Base-by-base conservation (phyloP, 257 asterid genomes). In the Agastache rugosa region DNA sequence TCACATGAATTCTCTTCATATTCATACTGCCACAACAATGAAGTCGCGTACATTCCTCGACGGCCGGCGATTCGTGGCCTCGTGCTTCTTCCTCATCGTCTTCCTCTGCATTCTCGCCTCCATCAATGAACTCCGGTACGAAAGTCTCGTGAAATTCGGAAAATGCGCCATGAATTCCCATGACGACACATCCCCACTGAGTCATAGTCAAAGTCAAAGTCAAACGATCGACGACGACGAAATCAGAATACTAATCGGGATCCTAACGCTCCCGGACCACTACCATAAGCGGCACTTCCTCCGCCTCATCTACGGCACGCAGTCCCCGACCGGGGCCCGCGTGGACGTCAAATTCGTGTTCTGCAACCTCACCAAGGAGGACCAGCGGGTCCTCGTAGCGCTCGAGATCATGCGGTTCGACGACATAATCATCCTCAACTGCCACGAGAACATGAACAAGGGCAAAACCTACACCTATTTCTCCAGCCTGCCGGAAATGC, bases 341-440 rank as follows among this genome's bases (percentile, higher is more conserved):
- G 71, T 93, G 14, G 97, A 93, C 53, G 83, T 93, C 22, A 93
- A 88, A 51, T 93, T 93, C 77, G 90, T 93, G 2, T 91, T 93
- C 6, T 91, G 98, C 89, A 93, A 93, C 73, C 94, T 93, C 80
- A 91, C 96, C 10, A 91, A 93, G 62, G 98, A 91, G 63, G 98
- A 93, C 39, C 98, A 93, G 25, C 88, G 73, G 54, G 86, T 93
- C 0, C 39, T 93, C 0, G 91, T 93, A 1, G 97, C 97, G 10
- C 89, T 91, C 0, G 98, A 93, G 71, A 91, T 93, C 74, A 91
- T 91, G 98, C 87, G 90, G 0, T 88, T 77, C 79, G 79, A 90
- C 17, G 98, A 91, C 66, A 87, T 93, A 27, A 88, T 93, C 81
- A 91, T 93, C 80, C 91, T 93, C 75, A 47, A 91, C 29, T 93